Evolutionary conservation across 352 stramenopile species (phyloP), one percentile per base, ranked within the genome.

Genomic region (Thalassiosira ordinaria): DNA sequence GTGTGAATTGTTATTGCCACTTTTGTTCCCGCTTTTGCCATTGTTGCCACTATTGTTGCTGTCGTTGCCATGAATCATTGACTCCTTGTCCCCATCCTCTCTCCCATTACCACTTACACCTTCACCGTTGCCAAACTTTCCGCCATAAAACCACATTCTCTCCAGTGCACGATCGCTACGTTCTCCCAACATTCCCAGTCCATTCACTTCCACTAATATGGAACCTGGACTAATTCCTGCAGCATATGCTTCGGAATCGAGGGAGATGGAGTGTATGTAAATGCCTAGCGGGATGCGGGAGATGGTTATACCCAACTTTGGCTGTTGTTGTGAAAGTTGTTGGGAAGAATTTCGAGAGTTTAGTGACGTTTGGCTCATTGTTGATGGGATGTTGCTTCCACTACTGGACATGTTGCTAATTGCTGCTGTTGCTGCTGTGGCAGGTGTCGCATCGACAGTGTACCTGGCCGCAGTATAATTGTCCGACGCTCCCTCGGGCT

Each of bases 91-190:
- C 33, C 0, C 18, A n/a, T n/a, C n/a, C n/a, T n/a, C n/a, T n/a
- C n/a, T n/a, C n/a, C n/a, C n/a, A n/a, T n/a, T n/a, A n/a, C n/a
- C n/a, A n/a, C n/a, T n/a, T n/a, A n/a, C n/a, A n/a, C n/a, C n/a
- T n/a, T n/a, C 18, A 27, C 2, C 11, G 14, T 53, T 27, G 18
- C 46, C 46, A 47, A 81, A 77, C 29, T 64, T 31, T 1, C 87
- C 87, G 62, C 85, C 86, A 70, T 93, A 93, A 57, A 82, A 67
- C 89, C 89, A 93, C 8, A 93, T 20, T 26, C 89, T 61, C 78
- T 93, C 89, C 37, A 93, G 69, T 7, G 79, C 80, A 20, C 77
- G 60, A 70, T 89, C 78, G 51, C 74, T 85, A 39, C 80, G 68
- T 70, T 93, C 89, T 18, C 82, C 89, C 44, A 92, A 63, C 33